Base-by-base conservation (phyloP, 2,329 filamentous ascomycete genomes). In the Phialophora expanda region DNA sequence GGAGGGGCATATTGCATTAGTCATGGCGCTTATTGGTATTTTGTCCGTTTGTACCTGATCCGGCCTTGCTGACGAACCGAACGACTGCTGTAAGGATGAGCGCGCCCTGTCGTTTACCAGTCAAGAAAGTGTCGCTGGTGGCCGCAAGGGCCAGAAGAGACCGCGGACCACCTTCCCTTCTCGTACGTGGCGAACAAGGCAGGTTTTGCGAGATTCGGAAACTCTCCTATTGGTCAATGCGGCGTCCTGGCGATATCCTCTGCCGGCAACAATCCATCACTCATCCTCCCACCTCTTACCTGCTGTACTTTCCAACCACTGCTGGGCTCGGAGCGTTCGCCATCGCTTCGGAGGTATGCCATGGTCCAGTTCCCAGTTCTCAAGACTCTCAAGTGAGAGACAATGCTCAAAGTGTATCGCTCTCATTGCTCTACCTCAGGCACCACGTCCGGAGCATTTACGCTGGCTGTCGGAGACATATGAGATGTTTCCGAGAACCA, bases 1-100 rank as follows among this genome's bases (percentile, higher is more conserved):
- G 60, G 60, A 62, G 56, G 24, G 51, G 60, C 60, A 62, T 62
- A 11, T 22, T 28, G 26, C 38, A 56, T 62, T 50, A 62, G 60
- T 62, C 51, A 62, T 56, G 60, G 60, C 60, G 60, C 50, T 56
- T 38, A 44, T 61, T 46, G 58, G 28, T 17, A 20, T 30, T n/a
- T 1, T 20, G 8, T 9, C 26, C 53, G 53, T 8, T 53, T 53
- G 53, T 55, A 11, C 53, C 53, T 55, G 26, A 55, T 30, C 7
- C 24, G 53, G 24, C 26, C 24, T 17, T 55, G 53, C 26, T 55
- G 48, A 51, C 48, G 24, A 51, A 51, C 20, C 12, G 48, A 51
- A 8, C 4, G 22, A 26, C 24, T 24, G 9, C 26, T 28, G 20
- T 17, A 12, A 50, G 3, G 20, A 20, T 50, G 7, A 24, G 46